Base-by-base conservation (phyloP, 1,284 basidiomycete genomes). In the Bondarzewia mesenterica region DNA sequence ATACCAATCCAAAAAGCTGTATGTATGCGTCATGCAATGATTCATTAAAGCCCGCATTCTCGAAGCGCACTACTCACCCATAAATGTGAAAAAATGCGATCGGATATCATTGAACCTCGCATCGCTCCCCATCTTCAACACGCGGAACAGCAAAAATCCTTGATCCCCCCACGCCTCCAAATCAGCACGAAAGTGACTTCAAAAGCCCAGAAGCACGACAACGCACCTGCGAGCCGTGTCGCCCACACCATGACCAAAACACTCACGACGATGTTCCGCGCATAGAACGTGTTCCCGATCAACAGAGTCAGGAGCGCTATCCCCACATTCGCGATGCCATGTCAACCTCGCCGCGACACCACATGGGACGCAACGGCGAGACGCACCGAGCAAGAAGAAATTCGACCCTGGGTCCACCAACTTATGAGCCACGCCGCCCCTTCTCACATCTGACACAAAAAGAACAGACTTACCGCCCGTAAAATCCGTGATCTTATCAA, bases 401-500 rank as follows among this genome's bases (percentile, higher is more conserved):
- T 85, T 85, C 5, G 78, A 81, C 32, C 82, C 81, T 74, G 54
- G 4, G 15, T 18, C 10, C 12, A 40, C 16, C 15, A 18, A 40
- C 3, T 18, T 20, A 32, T 37, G 15, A 42, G n/a, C 47, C 36
- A 49, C 10, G 29, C 22, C 29, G 26, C 20, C 18, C 12, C 29
- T 27, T 47, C 15, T 36, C 21, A 46, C 49, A 26, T 42, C 27
- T 32, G 4, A n/a, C 32, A 21, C 35, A 46, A 15, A 3, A 6
- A 26, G 35, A n/a, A 12, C 14, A 27, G n/a, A 60, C 69, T 10
- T 32, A 75, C 78, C 76, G 50, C 79, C 78, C 3, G 78, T 80
- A 52, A 82, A 75, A 58, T 81, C 84, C 8, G 83, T 85, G 44
- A 87, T 80, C 61, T 86, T 85, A 63, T 87, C 83, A 58, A 86